Conservation (phyloP, 169 alveolate genomes). For the Plasmodium fragile region DNA sequence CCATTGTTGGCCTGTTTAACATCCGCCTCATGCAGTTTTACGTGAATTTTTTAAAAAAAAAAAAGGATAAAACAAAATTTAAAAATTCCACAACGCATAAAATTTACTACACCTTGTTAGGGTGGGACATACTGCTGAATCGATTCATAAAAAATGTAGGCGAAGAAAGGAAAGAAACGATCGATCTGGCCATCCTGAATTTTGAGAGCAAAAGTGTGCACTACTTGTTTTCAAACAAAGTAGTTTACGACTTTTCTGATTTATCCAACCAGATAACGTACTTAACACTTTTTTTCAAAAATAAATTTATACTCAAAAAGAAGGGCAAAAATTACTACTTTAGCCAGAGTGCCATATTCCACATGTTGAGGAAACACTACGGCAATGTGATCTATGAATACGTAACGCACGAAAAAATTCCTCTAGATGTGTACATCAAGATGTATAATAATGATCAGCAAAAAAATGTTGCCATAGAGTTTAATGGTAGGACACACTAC, state of each 20-base stretch:
- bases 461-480: constrained; percentile 47
- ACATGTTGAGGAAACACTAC: constrained; percentile 30
- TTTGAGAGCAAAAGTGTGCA: constrained; percentile 23
- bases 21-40: background rate
- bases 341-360: constrained; percentile 19
- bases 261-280: background rate
- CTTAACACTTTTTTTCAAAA: constrained; percentile 18
- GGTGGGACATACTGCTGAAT: constrained; percentile 43
- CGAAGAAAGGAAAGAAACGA: background rate
- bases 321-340: constrained; percentile 7
- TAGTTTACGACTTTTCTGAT: background rate
- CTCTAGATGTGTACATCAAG: constrained; percentile 31
- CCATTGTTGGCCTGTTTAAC: constrained; percentile 54
- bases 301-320: constrained; percentile 15
- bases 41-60: constrained; percentile 28
- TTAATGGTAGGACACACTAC: constrained; percentile 72
- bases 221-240: background rate
- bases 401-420: constrained; percentile 16
- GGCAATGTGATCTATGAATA: constrained; percentile 20
- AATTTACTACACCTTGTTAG: constrained; percentile 62
- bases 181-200: constrained; percentile 11
- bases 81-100: constrained; percentile 17
- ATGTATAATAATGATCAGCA: background rate
- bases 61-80: background rate
- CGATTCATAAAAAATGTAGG: constrained; percentile 1